Percentiles rank a stretch among this genome's conserved stretches.
phyloP scores from a whole-genome alignment of 805 yeast genomes.

The Yarrowia divulgata region DNA sequence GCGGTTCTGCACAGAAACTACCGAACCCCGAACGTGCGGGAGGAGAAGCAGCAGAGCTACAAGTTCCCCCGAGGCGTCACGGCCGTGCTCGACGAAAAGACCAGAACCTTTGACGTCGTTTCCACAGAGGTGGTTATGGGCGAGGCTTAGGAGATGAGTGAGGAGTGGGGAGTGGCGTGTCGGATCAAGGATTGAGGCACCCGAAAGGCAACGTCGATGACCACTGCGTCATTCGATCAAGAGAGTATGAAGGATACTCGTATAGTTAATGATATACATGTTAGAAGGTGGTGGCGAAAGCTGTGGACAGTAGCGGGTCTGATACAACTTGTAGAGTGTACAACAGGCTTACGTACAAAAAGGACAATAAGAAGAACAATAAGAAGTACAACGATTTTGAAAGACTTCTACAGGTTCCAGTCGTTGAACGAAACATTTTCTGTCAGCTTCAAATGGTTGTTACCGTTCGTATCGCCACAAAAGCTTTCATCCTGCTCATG shows the following conservation, averaged over 20 bases:
- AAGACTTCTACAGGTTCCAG: too few species aligned
- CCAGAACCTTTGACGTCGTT: constrained; percentile 70
- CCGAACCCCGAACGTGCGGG: constrained; percentile 89
- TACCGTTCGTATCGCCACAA: too few species aligned
- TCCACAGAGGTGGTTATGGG: constrained; percentile 54
- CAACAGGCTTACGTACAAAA: too few species aligned
- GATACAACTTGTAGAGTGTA: too few species aligned
- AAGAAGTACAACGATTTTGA: too few species aligned
- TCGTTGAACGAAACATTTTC: too few species aligned
- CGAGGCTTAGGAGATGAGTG: constrained; percentile 2
- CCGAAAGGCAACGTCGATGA: too few species aligned
- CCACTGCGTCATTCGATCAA: background rate
- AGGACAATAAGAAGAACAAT: too few species aligned
- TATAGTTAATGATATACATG: constrained; percentile 21
- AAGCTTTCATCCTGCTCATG: too few species aligned
- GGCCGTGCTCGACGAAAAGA: constrained; percentile 73
- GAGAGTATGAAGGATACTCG: constrained; percentile 2
- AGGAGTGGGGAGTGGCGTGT: background rate
- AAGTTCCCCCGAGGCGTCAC: constrained; percentile 95
- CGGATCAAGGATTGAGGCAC: background rate
- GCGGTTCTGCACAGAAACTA: constrained; percentile 86
- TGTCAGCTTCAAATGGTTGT: too few species aligned
- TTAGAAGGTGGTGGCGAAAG: background rate
- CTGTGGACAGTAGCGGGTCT: too few species aligned
- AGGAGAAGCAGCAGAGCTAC: constrained; percentile 79